Evolutionary conservation across 2,329 filamentous ascomycete genomes (phyloP), one percentile per base, ranked within the genome.

Genomic region (Cladosporium sp.): DNA sequence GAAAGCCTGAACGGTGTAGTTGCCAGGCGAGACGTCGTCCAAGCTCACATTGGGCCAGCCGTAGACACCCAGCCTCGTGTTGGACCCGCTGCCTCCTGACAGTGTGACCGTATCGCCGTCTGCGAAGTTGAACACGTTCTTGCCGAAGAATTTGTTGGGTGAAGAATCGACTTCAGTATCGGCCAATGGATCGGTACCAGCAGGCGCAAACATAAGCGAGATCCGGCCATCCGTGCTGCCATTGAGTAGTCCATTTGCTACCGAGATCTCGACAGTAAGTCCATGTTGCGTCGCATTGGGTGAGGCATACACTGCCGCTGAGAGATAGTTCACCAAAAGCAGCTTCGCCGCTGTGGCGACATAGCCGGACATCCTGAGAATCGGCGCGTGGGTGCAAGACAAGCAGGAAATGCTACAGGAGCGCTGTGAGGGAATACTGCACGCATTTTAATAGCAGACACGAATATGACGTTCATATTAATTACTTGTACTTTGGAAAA

Each of bases 101-200:
- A 79, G 65, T 1, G 61, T 70, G 16, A 76, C 63, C 0, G 68
- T 64, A 13, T 69, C 60, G 8, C 65, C 66, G 10, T 67, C 34
- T 6, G 68, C 65, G 54, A 78, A 70, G 18, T 68, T 64, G 67
- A 69, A 74, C 5, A 78, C 76, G 54, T 78, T 78, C 66, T 77
- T 72, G 46, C 77, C 77, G 64, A 75, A 79, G 58, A 79, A 76
- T n/a, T 71, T 67, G 65, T 78, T 73, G 0, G 74, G 73, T 0
- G 76, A 75, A 3, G 73, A 73, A 0, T 71, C 72, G 36, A 78
- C 76, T 63, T 78, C 77, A 5, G 73, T 76, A 48, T 78, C 73
- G 3, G 74, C 69, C n/a, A 79, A 71, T 26, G 77, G 77, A 66
- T 77, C 71, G 1, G 70, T 72, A 1, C 75, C 75, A 23, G 72